Conservation (phyloP, 352 stramenopile species). For the Salisapilia sapeloensis region DNA sequence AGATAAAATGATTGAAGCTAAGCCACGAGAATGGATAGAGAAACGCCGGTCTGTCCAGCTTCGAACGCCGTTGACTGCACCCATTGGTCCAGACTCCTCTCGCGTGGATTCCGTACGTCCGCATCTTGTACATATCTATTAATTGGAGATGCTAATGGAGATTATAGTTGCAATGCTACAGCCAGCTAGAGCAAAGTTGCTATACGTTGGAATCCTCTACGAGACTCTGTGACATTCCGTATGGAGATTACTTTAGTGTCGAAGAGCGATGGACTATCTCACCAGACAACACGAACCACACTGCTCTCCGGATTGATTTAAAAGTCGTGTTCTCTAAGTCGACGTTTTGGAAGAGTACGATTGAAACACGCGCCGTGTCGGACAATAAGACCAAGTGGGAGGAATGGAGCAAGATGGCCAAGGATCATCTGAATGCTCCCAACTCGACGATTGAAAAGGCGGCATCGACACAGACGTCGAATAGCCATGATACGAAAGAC, state of each 20-base stretch:
- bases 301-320: conserved; percentile 14
- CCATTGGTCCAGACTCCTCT: conserved; percentile 67
- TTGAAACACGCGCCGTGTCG: conserved; percentile 46
- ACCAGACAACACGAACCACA: conserved; percentile 14
- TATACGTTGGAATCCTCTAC: conserved; percentile 61
- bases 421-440: conserved; percentile 15
- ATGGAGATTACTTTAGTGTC: conserved; percentile 78
- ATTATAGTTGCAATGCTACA: conserved; percentile 41
- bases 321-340: conserved; percentile 69
- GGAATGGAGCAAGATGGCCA: conserved; percentile 47
- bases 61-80: conserved; percentile 53
- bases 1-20: conserved; percentile 1
- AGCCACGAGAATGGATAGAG: conserved; percentile 7
- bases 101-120: conserved; percentile 49
- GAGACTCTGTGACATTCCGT: conserved; percentile 65
- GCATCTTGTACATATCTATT: too few relatives aligned
- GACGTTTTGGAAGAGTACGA: conserved; percentile 71
- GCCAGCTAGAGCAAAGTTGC: conserved; percentile 16
- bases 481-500: neutral
- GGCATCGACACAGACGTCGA: neutral
- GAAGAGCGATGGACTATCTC: conserved; percentile 68
- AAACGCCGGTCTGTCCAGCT: conserved; percentile 58
- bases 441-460: neutral
- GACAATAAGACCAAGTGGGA: conserved; percentile 65
- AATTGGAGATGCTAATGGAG: too few relatives aligned